phyloP scores from a whole-genome alignment of 2,329 filamentous ascomycete species.

The Thielaviopsis euricoi region DNA sequence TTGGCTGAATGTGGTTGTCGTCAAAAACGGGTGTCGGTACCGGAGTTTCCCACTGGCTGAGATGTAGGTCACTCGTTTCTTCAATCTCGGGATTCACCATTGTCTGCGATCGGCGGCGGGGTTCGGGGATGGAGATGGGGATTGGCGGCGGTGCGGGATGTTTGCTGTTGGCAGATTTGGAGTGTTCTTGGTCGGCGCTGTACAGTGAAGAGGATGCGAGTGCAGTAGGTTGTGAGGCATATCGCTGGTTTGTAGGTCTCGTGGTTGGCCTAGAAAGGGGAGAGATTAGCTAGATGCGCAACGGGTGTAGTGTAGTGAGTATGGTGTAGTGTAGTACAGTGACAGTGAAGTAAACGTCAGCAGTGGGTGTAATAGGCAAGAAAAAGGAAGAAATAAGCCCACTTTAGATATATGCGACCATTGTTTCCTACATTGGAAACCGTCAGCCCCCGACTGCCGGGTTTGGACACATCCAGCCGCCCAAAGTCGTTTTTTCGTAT shows the following conservation, averaged over 20 bases:
- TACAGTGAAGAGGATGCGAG: background rate
- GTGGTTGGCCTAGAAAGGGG: slow-evolving; percentile 34
- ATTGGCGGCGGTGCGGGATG: slow-evolving; percentile 41
- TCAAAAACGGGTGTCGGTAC: background rate
- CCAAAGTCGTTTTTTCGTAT: slow-evolving; percentile 38
- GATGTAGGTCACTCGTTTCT: slow-evolving; percentile 17
- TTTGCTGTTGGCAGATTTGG: slow-evolving; percentile 18
- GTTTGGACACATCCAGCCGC: slow-evolving; percentile 34
- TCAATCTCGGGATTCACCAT: background rate
- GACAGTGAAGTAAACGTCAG: too few relatives aligned
- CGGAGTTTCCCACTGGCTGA: slow-evolving; percentile 15
- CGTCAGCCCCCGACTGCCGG: slow-evolving; percentile 56
- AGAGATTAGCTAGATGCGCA: background rate
- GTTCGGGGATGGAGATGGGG: slow-evolving; percentile 33
- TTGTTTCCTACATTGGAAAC: slow-evolving; percentile 73
- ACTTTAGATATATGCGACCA: slow-evolving; percentile 70
- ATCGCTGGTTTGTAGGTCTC: slow-evolving; percentile 43
- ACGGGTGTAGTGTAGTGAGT: background rate
- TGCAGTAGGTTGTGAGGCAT: slow-evolving; percentile 35
- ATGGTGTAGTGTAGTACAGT: background rate
- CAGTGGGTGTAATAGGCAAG: too few relatives aligned
- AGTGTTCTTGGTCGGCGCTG: background rate
- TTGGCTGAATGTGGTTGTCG: background rate
- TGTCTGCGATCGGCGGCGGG: background rate
- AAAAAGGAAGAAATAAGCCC: slow-evolving; percentile 20